These are phyloP conservation scores for Tylopilus felleus DNA, from an alignment of 768 basidiomycete genomes.

Conservation along the genomic window DNA sequence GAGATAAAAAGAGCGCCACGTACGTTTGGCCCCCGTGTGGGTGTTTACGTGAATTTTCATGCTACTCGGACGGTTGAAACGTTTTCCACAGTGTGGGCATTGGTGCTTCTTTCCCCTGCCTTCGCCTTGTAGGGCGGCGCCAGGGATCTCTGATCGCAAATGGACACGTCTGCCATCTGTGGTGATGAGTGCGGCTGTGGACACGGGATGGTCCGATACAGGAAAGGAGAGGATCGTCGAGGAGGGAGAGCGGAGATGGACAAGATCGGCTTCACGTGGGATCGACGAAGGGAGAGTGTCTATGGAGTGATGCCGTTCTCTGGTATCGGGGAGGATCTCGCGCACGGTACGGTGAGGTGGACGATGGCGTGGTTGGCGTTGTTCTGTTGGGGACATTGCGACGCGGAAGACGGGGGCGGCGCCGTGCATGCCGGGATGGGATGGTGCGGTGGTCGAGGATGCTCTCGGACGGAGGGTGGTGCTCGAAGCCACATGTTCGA, in stretches of 20 bases:
- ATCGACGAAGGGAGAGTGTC: slow-evolving; percentile 27
- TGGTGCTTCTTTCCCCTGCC: slow-evolving; percentile 36
- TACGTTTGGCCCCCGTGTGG: slow-evolving; percentile 39
- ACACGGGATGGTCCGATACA: slow-evolving; percentile 28
- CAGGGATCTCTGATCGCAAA: slow-evolving; percentile 29
- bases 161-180: slow-evolving; percentile 30
- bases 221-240: slow-evolving; percentile 35
- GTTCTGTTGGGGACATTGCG: slow-evolving; percentile 26
- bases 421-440: slow-evolving; percentile 30
- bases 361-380: slow-evolving; percentile 15
- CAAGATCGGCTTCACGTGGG: slow-evolving; percentile 29
- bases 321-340: slow-evolving; percentile 26
- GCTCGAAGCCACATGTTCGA: slow-evolving; percentile 44
- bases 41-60: slow-evolving; percentile 43
- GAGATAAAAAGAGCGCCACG: slow-evolving; percentile 18
- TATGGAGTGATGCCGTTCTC: slow-evolving; percentile 23
- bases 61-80: slow-evolving; percentile 42
- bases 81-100: slow-evolving; percentile 38
- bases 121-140: slow-evolving; percentile 27
- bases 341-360: slow-evolving; percentile 17
- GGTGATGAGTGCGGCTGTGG: slow-evolving; percentile 25
- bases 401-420: slow-evolving; percentile 39
- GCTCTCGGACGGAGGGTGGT: slow-evolving; percentile 36
- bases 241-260: slow-evolving; percentile 29
- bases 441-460: slow-evolving; percentile 4